phyloP scores from a whole-genome alignment of 73 alveolate genomes.

The Paramecium tetraurelia region DNA sequence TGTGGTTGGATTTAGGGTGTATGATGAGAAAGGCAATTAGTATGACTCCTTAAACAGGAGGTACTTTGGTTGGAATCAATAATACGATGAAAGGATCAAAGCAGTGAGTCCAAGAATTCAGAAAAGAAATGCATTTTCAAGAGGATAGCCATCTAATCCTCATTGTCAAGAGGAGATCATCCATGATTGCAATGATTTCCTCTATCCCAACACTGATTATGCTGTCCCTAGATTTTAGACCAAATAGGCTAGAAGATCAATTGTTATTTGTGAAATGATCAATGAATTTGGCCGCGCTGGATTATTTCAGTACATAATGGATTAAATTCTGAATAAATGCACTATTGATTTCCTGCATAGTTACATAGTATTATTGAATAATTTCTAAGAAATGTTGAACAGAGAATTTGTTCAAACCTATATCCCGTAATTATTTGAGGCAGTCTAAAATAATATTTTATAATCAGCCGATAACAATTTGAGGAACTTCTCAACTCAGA shows the following conservation, averaged over 20 bases:
- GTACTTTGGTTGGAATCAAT: slow-evolving; percentile 82
- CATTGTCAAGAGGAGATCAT: slow-evolving; percentile 55
- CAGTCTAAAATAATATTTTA: slow-evolving; percentile 65
- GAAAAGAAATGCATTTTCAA: not conserved
- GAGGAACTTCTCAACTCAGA: slow-evolving; percentile 77
- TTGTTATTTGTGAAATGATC: slow-evolving; percentile 62
- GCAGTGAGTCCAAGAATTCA: slow-evolving; percentile 74
- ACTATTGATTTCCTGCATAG: slow-evolving; percentile 64
- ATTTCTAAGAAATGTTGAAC: slow-evolving; percentile 63
- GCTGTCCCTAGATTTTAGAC: slow-evolving; percentile 72
- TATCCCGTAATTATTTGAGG: slow-evolving; percentile 62
- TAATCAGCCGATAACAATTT: slow-evolving; percentile 66
- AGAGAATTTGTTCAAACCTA: slow-evolving; percentile 66
- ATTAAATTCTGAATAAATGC: slow-evolving; percentile 61
- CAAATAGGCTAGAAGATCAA: slow-evolving; percentile 64
- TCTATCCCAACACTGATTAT: slow-evolving; percentile 53
- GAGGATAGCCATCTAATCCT: not conserved
- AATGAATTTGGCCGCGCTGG: slow-evolving; percentile 73
- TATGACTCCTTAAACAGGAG: slow-evolving; percentile 68
- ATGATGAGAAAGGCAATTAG: slow-evolving; percentile 71
- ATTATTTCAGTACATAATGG: slow-evolving; percentile 70
- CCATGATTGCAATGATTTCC: slow-evolving; percentile 72
- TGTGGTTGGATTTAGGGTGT: slow-evolving; percentile 79
- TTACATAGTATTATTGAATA: slow-evolving; percentile 69
- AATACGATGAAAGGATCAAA: slow-evolving; percentile 85